phyloP scores from a whole-genome alignment of 1,284 basidiomycete genomes.

The Boletus semigastroideus region DNA sequence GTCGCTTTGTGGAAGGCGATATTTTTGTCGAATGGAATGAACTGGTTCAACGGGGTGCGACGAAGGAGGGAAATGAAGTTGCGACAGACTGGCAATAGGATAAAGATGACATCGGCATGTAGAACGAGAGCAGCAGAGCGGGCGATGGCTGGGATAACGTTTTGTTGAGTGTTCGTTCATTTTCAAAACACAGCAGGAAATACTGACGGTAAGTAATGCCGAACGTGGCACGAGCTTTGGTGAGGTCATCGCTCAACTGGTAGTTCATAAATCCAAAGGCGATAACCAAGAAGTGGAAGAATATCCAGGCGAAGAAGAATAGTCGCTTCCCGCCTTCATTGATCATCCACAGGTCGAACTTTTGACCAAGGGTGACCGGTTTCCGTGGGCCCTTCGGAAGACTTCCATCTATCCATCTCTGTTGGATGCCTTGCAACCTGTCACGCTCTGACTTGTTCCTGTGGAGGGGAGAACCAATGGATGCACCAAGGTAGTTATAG shows the following conservation, averaged over 20 bases:
- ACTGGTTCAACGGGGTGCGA: conserved; percentile 74
- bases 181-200: not conserved
- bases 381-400: conserved; percentile 32
- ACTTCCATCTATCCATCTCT: conserved; percentile 40
- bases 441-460: conserved; percentile 79
- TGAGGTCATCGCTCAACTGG: conserved; percentile 73
- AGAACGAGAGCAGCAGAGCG: conserved; percentile 82
- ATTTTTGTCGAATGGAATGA: conserved; percentile 90
- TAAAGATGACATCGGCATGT: conserved; percentile 86
- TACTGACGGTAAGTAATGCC: conserved; percentile 74
- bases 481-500: conserved; percentile 19
- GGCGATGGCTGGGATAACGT: conserved; percentile 60
- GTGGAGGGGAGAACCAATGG: conserved; percentile 46
- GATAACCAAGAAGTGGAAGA: conserved; percentile 75
- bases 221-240: conserved; percentile 62
- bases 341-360: conserved; percentile 80
- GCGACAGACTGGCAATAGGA: conserved; percentile 88
- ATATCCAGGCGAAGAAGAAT: conserved; percentile 75
- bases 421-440: conserved; percentile 77
- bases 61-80: conserved; percentile 87
- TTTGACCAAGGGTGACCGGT: conserved; percentile 42
- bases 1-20: conserved; percentile 87
- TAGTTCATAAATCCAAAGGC: conserved; percentile 77
- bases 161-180: not conserved
- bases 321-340: conserved; percentile 80